Evolutionary conservation across 495 filamentous ascomycete genomes (phyloP).

Genomic region (Lepraria neglecta): DNA sequence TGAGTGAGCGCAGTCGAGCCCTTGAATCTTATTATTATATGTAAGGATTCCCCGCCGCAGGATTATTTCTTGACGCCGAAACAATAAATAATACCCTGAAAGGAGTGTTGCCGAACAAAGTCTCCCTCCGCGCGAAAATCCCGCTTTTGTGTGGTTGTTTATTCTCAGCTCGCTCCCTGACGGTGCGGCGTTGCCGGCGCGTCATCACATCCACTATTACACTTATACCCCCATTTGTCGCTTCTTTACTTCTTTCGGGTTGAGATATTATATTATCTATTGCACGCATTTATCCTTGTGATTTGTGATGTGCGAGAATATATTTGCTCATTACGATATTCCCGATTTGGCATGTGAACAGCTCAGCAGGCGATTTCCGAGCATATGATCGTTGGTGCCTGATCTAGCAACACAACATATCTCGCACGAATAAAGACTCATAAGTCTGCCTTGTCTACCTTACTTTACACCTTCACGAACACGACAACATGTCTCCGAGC

Average conservation of each 20-base stretch:
- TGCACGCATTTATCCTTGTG: not conserved
- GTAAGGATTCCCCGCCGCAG: too few relatives aligned
- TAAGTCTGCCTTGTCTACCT: not conserved
- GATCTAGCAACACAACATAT: conserved; percentile 6
- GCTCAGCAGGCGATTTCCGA: conserved; percentile 12
- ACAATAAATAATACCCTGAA: not conserved
- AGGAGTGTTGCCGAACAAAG: not conserved
- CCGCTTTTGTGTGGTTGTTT: conserved; percentile 9
- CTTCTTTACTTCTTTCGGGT: not conserved
- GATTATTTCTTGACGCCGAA: not conserved
- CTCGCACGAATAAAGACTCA: not conserved
- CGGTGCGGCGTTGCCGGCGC: not conserved
- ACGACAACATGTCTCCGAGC: conserved; percentile 11
- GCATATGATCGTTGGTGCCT: conserved; percentile 6
- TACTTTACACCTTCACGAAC: conserved; percentile 5
- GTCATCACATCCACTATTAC: not conserved
- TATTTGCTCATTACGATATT: conserved; percentile 1
- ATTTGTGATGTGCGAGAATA: conserved; percentile 2
- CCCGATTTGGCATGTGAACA: not conserved
- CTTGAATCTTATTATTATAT: too few relatives aligned
- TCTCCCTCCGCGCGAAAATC: conserved; percentile 5
- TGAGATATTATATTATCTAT: not conserved
- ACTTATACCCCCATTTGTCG: not conserved
- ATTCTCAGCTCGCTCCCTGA: conserved; percentile 1
- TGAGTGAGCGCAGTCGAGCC: too few relatives aligned